Evolutionary conservation across 805 yeast species (phyloP), one percentile per base, ranked within the genome.

Genomic region (Henningerozyma blattae): DNA sequence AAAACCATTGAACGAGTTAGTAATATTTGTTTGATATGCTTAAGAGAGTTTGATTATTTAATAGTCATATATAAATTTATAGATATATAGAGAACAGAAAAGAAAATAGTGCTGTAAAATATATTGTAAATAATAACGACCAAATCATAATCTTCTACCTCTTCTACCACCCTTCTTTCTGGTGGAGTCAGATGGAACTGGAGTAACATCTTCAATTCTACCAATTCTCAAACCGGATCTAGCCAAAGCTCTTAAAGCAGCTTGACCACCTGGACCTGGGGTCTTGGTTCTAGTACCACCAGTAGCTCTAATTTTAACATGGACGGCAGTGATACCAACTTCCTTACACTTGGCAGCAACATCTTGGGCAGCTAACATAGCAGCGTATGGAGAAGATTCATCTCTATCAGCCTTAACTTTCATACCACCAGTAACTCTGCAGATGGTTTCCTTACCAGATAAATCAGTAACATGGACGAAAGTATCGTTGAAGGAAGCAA

Each of bases 91-190:
- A n/a, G n/a, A n/a, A n/a, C n/a, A n/a, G n/a, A n/a, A n/a, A n/a
- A n/a, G n/a, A n/a, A n/a, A n/a, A n/a, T n/a, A n/a, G n/a, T n/a
- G n/a, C n/a, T n/a, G n/a, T n/a, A n/a, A n/a, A n/a, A n/a, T n/a
- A n/a, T n/a, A n/a, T n/a, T n/a, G n/a, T n/a, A n/a, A n/a, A n/a
- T n/a, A n/a, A n/a, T n/a, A n/a, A n/a, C n/a, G n/a, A n/a, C n/a
- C n/a, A 38, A 54, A 54, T 71, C 70, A 84, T 72, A 87, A 81
- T 83, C 99, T 86, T 81, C 98, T 89, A 89, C 99, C 99, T 80
- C 99, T 87, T 78, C 98, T 91, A 84, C 99, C 99, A 85, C 98
- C 98, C 94, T 91, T 93, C 85, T 89, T 84, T 82, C 99, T 91
- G 70, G 98, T 93, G 61, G 97, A 87, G 72, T 91, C 99, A 56